Evolutionary conservation across 2,329 filamentous ascomycete species (phyloP).

Genomic region (Hymenotorrendiella dingleyae): DNA sequence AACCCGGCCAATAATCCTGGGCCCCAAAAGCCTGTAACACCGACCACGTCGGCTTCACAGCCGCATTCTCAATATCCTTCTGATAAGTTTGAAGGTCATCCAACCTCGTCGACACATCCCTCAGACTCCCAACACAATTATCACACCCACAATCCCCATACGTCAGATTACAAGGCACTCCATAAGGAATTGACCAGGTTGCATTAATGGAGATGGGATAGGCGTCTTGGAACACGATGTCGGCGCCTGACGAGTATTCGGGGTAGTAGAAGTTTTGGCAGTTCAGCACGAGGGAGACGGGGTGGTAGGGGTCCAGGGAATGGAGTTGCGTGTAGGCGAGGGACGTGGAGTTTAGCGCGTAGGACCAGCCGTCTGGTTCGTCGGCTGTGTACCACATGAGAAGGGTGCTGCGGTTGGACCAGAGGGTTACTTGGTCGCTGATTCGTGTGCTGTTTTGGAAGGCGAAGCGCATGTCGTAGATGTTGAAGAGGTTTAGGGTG

Average conservation of each 20-base stretch:
- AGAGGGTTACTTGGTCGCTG: constrained; percentile 22
- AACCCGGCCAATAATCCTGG: constrained; percentile 40
- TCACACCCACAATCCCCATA: constrained; percentile 47
- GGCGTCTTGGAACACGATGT: constrained; percentile 43
- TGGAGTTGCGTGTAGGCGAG: constrained; percentile 38
- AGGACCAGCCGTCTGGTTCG: constrained; percentile 37
- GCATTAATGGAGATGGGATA: constrained; percentile 44
- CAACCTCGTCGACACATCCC: constrained; percentile 25
- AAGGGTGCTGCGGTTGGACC: constrained; percentile 31
- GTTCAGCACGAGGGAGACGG: constrained; percentile 42
- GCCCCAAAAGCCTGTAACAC: constrained; percentile 45
- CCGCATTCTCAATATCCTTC: too few species aligned
- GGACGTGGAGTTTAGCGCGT: constrained; percentile 37
- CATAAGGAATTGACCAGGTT: constrained; percentile 37
- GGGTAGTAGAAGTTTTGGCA: constrained; percentile 45
- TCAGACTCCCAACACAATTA: constrained; percentile 31
- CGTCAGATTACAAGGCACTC: constrained; percentile 42
- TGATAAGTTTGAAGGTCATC: constrained; percentile 35
- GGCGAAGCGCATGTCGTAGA: constrained; percentile 33
- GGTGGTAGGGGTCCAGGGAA: constrained; percentile 43
- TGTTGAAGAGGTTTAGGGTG: constrained; percentile 38
- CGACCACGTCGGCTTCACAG: constrained; percentile 41
- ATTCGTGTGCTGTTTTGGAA: constrained; percentile 35
- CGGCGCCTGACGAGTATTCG: constrained; percentile 41
- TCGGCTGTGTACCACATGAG: constrained; percentile 48